Conservation (phyloP, 192 early-diverging fungal species). For the Mortierella alpina region DNA sequence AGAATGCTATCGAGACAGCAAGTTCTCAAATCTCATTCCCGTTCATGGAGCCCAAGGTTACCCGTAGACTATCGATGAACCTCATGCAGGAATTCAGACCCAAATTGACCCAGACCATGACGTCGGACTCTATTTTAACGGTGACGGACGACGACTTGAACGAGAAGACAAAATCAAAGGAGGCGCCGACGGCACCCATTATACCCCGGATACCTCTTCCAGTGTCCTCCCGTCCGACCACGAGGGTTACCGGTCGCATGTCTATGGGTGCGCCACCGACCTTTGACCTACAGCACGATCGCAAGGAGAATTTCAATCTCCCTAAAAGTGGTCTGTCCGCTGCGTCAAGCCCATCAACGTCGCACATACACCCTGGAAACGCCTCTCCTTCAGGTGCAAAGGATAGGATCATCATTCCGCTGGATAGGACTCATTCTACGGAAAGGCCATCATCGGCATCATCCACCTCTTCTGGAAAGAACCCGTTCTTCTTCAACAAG, state of each 20-base stretch:
- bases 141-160: slow-evolving; percentile 32
- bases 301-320: slow-evolving; percentile 13
- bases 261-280: slow-evolving; percentile 43
- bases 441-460: slow-evolving; percentile 27
- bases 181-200: neutral
- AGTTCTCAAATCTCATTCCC: slow-evolving; percentile 51
- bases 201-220: slow-evolving; percentile 38
- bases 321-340: neutral
- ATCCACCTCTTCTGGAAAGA: slow-evolving; percentile 42
- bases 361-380: slow-evolving; percentile 3
- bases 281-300: slow-evolving; percentile 37
- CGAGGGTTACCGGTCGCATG: slow-evolving; percentile 31
- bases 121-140: slow-evolving; percentile 42
- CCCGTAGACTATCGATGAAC: slow-evolving; percentile 63
- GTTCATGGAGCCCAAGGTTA: slow-evolving; percentile 59
- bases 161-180: slow-evolving; percentile 17
- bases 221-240: slow-evolving; percentile 20
- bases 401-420: slow-evolving; percentile 28
- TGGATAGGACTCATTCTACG: slow-evolving; percentile 32
- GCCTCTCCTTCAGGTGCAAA: slow-evolving; percentile 1
- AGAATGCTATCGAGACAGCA: slow-evolving; percentile 50
- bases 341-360: neutral
- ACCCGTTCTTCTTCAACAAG: slow-evolving; percentile 45
- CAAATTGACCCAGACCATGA: slow-evolving; percentile 17
- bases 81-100: slow-evolving; percentile 60